Evolutionary conservation across 2,329 filamentous ascomycete species (phyloP).

Genomic region (Dactylella cylindrospora): DNA sequence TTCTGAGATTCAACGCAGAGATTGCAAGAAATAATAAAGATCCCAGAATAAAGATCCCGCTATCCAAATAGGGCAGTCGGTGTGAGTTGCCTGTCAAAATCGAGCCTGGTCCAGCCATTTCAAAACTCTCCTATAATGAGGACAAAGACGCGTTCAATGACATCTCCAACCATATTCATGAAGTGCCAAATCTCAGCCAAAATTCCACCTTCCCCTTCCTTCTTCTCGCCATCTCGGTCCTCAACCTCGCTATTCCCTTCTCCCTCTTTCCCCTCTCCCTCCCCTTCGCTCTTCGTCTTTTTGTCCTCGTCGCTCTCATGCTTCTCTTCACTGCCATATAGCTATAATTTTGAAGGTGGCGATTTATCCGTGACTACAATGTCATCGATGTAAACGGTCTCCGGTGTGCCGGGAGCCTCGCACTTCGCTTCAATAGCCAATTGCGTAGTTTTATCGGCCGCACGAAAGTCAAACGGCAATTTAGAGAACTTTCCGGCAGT

Average conservation of each 20-base stretch:
- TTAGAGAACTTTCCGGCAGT: slow-evolving; percentile 7
- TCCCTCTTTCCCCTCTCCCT: background rate
- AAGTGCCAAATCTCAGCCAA: slow-evolving; percentile 30
- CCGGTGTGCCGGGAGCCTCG: slow-evolving; percentile 4
- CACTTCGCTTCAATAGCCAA: slow-evolving; percentile 5
- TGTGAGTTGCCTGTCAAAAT: too few relatives aligned
- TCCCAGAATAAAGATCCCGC: too few relatives aligned
- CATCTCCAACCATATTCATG: slow-evolving; percentile 19
- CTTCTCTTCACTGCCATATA: slow-evolving; percentile 6
- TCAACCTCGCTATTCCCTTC: slow-evolving; percentile 5
- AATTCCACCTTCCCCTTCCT: background rate
- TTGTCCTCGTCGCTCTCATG: background rate
- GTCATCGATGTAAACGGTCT: slow-evolving; percentile 15
- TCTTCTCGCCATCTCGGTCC: slow-evolving; percentile 3
- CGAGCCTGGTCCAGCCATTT: too few relatives aligned
- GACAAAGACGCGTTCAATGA: slow-evolving; percentile 27
- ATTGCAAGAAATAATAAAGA: too few relatives aligned
- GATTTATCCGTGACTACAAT: slow-evolving; percentile 6
- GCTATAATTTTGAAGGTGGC: slow-evolving; percentile 1
- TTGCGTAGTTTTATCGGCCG: background rate
- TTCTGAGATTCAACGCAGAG: too few relatives aligned
- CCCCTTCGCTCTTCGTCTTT: background rate
- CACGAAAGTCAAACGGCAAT: slow-evolving; percentile 9
- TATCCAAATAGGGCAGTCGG: too few relatives aligned
- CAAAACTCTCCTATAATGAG: slow-evolving; percentile 22